Conservation (phyloP, 495 filamentous ascomycete species). For the Ascodesmis nigricans region DNA sequence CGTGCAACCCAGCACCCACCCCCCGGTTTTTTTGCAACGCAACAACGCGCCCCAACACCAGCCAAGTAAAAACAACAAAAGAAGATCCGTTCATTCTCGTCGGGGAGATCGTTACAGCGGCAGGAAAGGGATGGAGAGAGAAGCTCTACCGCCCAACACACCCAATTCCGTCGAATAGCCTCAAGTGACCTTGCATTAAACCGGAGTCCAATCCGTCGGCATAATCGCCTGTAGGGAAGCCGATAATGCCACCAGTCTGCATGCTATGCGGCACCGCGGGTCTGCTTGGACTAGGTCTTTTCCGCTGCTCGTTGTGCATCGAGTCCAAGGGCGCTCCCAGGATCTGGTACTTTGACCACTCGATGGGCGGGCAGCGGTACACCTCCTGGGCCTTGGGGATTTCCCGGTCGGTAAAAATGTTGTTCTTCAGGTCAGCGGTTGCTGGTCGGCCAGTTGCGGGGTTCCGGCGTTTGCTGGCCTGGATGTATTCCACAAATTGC, state of each 20-base stretch:
- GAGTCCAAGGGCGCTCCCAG: conserved; percentile 15
- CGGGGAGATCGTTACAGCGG: too few species aligned
- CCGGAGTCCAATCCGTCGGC: conserved; percentile 15
- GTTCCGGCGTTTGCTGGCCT: conserved; percentile 3
- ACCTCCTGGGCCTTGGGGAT: conserved; percentile 19
- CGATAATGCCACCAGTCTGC: conserved; percentile 19
- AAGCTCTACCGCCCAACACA: too few species aligned
- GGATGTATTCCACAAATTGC: conserved; percentile 18
- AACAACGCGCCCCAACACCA: too few species aligned
- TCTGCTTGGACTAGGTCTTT: conserved; percentile 6
- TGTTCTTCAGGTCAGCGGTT: background rate
- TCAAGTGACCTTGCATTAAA: conserved; percentile 18
- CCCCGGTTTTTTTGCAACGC: too few species aligned
- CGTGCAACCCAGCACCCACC: too few species aligned
- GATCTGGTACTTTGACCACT: conserved; percentile 19
- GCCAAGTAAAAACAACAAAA: too few species aligned
- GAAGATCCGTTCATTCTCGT: too few species aligned
- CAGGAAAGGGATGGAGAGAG: too few species aligned
- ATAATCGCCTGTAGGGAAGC: conserved; percentile 14
- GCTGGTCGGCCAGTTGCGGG: background rate
- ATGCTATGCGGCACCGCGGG: conserved; percentile 15
- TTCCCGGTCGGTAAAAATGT: conserved; percentile 11
- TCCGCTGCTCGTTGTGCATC: conserved; percentile 17
- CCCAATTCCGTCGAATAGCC: conserved; percentile 18
- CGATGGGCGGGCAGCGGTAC: conserved; percentile 17